Conservation (phyloP, 139 green algal species). For the Diplosphaera chodatii region DNA sequence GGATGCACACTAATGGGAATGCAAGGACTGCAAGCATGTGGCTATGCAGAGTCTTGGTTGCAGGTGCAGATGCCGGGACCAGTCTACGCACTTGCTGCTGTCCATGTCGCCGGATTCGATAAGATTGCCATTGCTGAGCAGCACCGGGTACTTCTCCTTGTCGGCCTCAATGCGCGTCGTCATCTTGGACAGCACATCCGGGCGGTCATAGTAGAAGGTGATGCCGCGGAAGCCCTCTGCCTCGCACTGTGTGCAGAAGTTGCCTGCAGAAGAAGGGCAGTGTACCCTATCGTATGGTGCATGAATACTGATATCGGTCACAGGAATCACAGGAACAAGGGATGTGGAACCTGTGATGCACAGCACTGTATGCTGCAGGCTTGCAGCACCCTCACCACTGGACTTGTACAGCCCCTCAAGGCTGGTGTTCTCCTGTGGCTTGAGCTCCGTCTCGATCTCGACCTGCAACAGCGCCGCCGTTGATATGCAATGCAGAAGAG, state of each 20-base stretch:
- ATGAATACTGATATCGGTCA: too few relatives aligned
- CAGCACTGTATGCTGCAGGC: too few relatives aligned
- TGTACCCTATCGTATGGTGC: too few relatives aligned
- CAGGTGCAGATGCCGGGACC: too few relatives aligned
- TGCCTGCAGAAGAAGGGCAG: too few relatives aligned
- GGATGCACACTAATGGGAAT: too few relatives aligned
- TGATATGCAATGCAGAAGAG: too few relatives aligned
- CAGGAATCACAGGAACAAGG: too few relatives aligned
- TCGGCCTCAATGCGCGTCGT: slow-evolving; percentile 85
- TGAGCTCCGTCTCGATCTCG: slow-evolving; percentile 66
- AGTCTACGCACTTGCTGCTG: slow-evolving; percentile 33
- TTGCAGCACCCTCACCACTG: slow-evolving; percentile 34
- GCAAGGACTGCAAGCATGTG: too few relatives aligned
- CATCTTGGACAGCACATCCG: slow-evolving; percentile 68
- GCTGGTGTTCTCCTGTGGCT: slow-evolving; percentile 84
- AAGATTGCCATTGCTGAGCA: slow-evolving; percentile 98
- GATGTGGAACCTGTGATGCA: too few relatives aligned
- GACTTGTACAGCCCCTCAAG: slow-evolving; percentile 86
- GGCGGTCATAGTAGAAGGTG: slow-evolving; percentile 92
- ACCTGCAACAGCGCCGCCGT: too few relatives aligned
- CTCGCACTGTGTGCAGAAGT: slow-evolving; percentile 99
- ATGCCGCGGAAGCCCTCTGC: slow-evolving; percentile 97
- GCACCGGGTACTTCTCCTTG: slow-evolving; percentile 86
- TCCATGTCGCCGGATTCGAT: slow-evolving; percentile 67
- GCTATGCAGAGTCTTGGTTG: too few relatives aligned